These are phyloP conservation scores for Metarhizium sp. DNA, from an alignment of 2,329 filamentous ascomycete species.

Conservation along the genomic window DNA sequence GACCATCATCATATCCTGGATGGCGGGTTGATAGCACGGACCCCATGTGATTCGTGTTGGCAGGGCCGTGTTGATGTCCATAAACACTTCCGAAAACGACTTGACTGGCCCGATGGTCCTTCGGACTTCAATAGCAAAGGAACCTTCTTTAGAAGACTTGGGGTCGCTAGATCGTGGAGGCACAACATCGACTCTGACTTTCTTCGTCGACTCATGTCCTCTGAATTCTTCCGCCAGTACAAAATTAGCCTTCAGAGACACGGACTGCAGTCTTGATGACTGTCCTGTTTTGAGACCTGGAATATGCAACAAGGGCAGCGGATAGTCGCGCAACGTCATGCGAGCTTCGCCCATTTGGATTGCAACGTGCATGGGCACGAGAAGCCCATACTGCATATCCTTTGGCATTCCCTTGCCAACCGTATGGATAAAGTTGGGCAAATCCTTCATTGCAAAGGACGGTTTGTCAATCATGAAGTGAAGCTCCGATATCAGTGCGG, in stretches of 20 bases:
- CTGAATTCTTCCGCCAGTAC: conserved; percentile 92
- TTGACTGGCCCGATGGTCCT: conserved; percentile 93
- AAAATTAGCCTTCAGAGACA: conserved; percentile 82
- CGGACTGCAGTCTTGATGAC: conserved; percentile 67
- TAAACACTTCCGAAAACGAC: conserved; percentile 83
- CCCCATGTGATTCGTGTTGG: conserved; percentile 96
- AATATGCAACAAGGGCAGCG: conserved; percentile 82
- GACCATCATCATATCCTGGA: conserved; percentile 99
- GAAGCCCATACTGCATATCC: conserved; percentile 80
- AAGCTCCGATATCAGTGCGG: conserved; percentile 71
- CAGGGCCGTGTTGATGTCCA: conserved; percentile 88
- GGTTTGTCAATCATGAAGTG: conserved; percentile 85
- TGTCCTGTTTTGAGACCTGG: conserved; percentile 74
- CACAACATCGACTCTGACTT: conserved; percentile 75
- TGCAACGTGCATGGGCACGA: conserved; percentile 83
- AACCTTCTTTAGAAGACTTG: conserved; percentile 43
- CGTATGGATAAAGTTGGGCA: conserved; percentile 74
- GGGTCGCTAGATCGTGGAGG: conserved; percentile 55
- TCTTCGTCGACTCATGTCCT: conserved; percentile 67
- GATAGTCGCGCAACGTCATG: conserved; percentile 85
- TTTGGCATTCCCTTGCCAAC: conserved; percentile 96
- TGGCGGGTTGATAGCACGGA: conserved; percentile 92
- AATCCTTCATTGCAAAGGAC: conserved; percentile 73
- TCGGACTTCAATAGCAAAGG: conserved; percentile 77
- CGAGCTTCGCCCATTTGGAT: conserved; percentile 85